Percentiles rank a stretch among this genome's conserved stretches.
phyloP scores from a whole-genome alignment of 371 early-diverging fungal genomes.

The Zancudomyces culisetae region DNA sequence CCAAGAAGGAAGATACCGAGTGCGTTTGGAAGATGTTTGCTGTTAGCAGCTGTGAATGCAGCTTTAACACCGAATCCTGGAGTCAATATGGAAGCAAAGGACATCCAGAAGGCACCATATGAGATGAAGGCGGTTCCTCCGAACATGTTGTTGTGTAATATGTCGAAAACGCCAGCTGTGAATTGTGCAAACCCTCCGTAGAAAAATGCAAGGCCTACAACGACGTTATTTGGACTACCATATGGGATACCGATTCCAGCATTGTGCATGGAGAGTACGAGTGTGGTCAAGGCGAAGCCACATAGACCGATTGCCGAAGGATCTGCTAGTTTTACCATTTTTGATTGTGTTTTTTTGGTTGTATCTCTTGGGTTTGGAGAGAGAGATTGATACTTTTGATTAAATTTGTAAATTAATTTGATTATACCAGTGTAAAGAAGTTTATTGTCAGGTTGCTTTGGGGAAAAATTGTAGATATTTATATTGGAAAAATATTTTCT shows the following conservation, averaged over 20 bases:
- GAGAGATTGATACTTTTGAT: too few relatives aligned
- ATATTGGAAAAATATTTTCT: too few relatives aligned
- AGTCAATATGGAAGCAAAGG: slow-evolving; percentile 39
- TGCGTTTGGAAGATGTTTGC: slow-evolving; percentile 28
- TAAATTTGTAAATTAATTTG: too few relatives aligned
- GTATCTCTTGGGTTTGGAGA: too few relatives aligned
- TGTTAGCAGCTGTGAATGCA: slow-evolving; percentile 24
- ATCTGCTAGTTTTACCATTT: slow-evolving; percentile 39
- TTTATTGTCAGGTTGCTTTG: too few relatives aligned
- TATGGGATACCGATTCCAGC: slow-evolving; percentile 40
- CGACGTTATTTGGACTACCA: slow-evolving; percentile 31
- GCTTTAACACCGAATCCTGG: slow-evolving; percentile 29
- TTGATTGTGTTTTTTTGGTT: too few relatives aligned
- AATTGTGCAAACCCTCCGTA: slow-evolving; percentile 64
- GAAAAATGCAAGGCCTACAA: slow-evolving; percentile 48
- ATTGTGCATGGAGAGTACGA: slow-evolving; percentile 44
- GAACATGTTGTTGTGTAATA: slow-evolving; percentile 51
- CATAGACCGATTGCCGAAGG: slow-evolving; percentile 57
- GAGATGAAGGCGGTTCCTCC: slow-evolving; percentile 66
- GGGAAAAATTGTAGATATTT: too few relatives aligned
- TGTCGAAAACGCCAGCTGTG: slow-evolving; percentile 65
- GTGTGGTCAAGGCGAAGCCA: slow-evolving; percentile 54
- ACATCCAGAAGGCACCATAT: slow-evolving; percentile 62
- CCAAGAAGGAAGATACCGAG: slow-evolving; percentile 44
- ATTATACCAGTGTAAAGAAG: too few relatives aligned